phyloP scores from a whole-genome alignment of 2,329 filamentous ascomycete genomes.

The Fusarium nygamai region DNA sequence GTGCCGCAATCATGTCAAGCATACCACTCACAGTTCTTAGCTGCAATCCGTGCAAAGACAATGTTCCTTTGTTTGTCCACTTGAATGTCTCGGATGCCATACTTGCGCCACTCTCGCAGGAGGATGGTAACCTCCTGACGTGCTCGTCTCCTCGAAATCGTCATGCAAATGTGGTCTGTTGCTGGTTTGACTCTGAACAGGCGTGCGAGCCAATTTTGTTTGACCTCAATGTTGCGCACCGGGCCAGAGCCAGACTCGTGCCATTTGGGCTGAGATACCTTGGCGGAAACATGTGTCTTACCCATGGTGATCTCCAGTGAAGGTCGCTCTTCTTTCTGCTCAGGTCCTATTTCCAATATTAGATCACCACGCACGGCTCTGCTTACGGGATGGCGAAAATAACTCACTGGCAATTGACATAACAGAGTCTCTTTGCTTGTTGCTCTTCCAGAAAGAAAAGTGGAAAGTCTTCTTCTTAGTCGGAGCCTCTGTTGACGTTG shows the following conservation, averaged over 20 bases:
- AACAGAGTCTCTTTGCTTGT: slow-evolving; percentile 54
- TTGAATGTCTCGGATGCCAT: slow-evolving; percentile 82
- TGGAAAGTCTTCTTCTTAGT: slow-evolving; percentile 64
- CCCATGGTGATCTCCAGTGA: slow-evolving; percentile 31
- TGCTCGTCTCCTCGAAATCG: slow-evolving; percentile 72
- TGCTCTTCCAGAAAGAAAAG: slow-evolving; percentile 66
- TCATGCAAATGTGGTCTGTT: slow-evolving; percentile 78
- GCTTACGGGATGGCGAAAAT: not conserved
- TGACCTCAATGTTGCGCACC: slow-evolving; percentile 69
- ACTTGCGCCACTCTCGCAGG: slow-evolving; percentile 81
- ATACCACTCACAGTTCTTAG: slow-evolving; percentile 75
- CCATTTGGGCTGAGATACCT: slow-evolving; percentile 39
- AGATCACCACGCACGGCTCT: not conserved
- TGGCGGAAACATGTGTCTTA: slow-evolving; percentile 26
- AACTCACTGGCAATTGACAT: slow-evolving; percentile 58
- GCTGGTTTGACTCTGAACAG: slow-evolving; percentile 91
- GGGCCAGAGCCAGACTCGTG: slow-evolving; percentile 50
- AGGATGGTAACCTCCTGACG: slow-evolving; percentile 80
- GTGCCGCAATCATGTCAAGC: not conserved
- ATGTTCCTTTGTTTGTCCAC: slow-evolving; percentile 83
- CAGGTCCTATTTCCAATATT: slow-evolving; percentile 11
- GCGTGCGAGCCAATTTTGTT: slow-evolving; percentile 88
- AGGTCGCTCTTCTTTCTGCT: slow-evolving; percentile 22
- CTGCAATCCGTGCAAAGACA: slow-evolving; percentile 80
- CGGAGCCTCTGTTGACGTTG: slow-evolving; percentile 36